Evolutionary conservation across 352 stramenopile genomes (phyloP), one percentile per base, ranked within the genome.

Genomic region (Pythium rhizo-oryzae): DNA sequence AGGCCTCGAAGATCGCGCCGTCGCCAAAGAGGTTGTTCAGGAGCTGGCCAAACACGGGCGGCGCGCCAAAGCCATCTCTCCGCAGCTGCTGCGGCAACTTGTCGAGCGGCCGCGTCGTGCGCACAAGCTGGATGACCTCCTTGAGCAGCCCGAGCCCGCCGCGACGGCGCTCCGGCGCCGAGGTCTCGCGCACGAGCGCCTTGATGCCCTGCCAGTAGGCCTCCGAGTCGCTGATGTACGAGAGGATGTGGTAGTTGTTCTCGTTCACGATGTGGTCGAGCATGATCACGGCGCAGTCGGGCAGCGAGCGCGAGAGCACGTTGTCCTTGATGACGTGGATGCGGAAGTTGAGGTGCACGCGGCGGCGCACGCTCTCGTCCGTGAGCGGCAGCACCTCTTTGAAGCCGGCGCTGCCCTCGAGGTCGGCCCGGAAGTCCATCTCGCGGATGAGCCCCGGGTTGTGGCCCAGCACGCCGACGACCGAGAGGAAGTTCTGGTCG

Each of bases 311-410:
- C 43, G 84, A 86, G 19, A 96, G 52, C 49, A 96, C 81, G 56
- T 93, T 94, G 68, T 96, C 87, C 57, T 94, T 96, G 65, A 96
- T 91, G 59, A 93, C 87, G 58, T 94, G 85, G 65, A 96, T 93
- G 43, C 87, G 87, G 59, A 89, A 96, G 71, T 96, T 96, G 71
- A 91, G 83, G 61, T 96, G 87, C 21, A 94, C 80, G 23, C 84
- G 83, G n/a, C 82, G 72, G 33, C 88, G 70, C n/a, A 96, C 79
- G 41, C 41, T 64, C 0, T 43, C 63, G 49, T 96, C 85, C 23
- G 74, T 68, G 71, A 96, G 92, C 0, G 82, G 74, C 25, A 96
- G 84, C 47, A 96, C 82, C 72, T 95, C 82, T 46, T 93, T 80
- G 59, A 92, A 94, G 18, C 79, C 83, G 37, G 72, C 64, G 35